Conservation (phyloP, 2,329 filamentous ascomycete genomes). For the Neonectria magnoliae region DNA sequence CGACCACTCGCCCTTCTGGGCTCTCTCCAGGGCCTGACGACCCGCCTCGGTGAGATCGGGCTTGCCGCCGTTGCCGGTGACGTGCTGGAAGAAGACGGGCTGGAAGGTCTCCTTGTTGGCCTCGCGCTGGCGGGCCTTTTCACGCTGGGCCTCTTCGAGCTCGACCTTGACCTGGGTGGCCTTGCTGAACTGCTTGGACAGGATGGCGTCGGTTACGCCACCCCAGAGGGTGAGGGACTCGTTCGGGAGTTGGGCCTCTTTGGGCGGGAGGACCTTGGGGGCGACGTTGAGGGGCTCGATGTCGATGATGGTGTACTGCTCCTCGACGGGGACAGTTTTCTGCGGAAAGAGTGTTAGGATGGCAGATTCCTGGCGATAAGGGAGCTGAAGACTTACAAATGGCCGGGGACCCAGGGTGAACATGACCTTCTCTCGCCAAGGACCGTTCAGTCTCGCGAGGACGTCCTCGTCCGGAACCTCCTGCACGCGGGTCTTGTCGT, state of each 20-base stretch:
- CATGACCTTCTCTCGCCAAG: conserved; percentile 80
- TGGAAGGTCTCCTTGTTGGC: conserved; percentile 75
- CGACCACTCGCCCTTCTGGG: conserved; percentile 64
- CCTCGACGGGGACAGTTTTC: conserved; percentile 61
- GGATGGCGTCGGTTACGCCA: conserved; percentile 86
- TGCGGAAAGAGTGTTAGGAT: conserved; percentile 28
- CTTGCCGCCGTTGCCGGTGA: conserved; percentile 64
- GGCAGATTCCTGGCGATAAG: neutral
- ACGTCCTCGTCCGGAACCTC: conserved; percentile 89
- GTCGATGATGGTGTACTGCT: conserved; percentile 83
- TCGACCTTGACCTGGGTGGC: conserved; percentile 91
- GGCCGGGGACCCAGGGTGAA: conserved; percentile 70
- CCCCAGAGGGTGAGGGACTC: conserved; percentile 92
- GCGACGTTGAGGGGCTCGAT: conserved; percentile 83
- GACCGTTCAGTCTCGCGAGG: conserved; percentile 82
- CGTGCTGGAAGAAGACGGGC: conserved; percentile 85
- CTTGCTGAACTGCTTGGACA: conserved; percentile 81
- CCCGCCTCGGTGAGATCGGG: conserved; percentile 66
- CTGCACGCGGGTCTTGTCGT: conserved; percentile 80
- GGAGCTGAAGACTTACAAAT: conserved; percentile 60
- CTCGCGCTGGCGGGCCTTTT: conserved; percentile 84
- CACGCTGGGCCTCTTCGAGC: conserved; percentile 88
- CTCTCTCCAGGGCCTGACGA: conserved; percentile 59
- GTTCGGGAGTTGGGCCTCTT: conserved; percentile 82
- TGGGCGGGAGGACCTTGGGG: conserved; percentile 81